Evolutionary conservation across 2,329 filamentous ascomycete genomes (phyloP).

Genomic region (Pseudopithomyces maydicus): DNA sequence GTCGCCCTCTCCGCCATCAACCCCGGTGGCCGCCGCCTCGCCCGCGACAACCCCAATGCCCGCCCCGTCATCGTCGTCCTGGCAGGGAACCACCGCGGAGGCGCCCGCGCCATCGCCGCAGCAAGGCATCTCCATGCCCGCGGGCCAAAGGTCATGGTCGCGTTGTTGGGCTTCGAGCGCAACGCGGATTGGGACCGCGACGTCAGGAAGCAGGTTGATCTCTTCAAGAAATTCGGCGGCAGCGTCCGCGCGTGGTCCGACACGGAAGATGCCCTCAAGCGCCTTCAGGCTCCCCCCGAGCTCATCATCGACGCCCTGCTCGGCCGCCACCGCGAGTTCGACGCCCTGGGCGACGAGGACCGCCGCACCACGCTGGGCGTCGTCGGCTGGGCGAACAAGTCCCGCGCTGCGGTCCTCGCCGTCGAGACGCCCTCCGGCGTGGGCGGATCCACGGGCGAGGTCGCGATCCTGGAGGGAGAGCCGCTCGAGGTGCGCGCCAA

Average conservation of each 20-base stretch:
- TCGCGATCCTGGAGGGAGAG: constrained; percentile 70
- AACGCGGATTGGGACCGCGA: constrained; percentile 81
- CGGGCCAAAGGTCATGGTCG: constrained; percentile 78
- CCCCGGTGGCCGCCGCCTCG: constrained; percentile 61
- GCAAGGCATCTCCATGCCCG: constrained; percentile 86
- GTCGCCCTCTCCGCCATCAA: constrained; percentile 73
- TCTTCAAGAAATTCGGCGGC: constrained; percentile 84
- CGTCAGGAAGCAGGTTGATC: constrained; percentile 78
- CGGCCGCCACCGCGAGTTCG: constrained; percentile 84
- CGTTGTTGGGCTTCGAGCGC: constrained; percentile 82
- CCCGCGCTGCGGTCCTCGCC: constrained; percentile 79
- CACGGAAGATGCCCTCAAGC: constrained; percentile 58
- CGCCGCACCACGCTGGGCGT: constrained; percentile 85
- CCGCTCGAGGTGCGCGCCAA: constrained; percentile 80
- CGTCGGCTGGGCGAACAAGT: constrained; percentile 92
- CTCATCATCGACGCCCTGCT: constrained; percentile 89
- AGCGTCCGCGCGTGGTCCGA: constrained; percentile 69
- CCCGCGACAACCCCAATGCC: constrained; percentile 52
- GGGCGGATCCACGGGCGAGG: constrained; percentile 71
- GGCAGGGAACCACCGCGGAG: constrained; percentile 94
- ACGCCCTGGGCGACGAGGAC: constrained; percentile 81
- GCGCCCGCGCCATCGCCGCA: constrained; percentile 81
- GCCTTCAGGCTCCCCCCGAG: constrained; percentile 68
- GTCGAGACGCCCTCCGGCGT: constrained; percentile 92
- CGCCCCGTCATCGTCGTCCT: constrained; percentile 72